Evolutionary conservation across 352 stramenopile genomes (phyloP), one percentile per base, ranked within the genome.

Genomic region (Paralagenidium karlingii): DNA sequence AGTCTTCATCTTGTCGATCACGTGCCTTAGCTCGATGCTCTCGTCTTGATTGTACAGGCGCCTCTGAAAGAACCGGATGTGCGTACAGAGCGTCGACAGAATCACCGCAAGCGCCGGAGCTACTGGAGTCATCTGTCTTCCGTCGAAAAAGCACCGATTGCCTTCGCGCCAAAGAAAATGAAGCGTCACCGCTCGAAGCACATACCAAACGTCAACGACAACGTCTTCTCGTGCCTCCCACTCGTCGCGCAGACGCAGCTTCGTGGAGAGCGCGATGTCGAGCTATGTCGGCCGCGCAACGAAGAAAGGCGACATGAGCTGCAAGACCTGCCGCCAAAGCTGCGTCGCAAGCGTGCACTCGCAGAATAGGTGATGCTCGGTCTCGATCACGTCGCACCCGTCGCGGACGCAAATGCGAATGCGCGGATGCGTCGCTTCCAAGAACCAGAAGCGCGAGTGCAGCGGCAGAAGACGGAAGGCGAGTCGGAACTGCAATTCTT

Each of bases 401-500:
- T 43, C 43, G 12, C 38, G 43, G 6, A 25, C 38, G 20, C 32
- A 49, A 15, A 24, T 11, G 15, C 15, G 21, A 24, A 50, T 45
- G 5, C 24, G n/a, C 7, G 43, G 34, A 21, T 30, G 25, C 36
- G 43, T 20, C 8, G 20, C n/a, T 20, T 43, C 30, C 22, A 50
- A 15, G 19, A 50, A 50, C 43, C 43, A 36, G 38, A 50, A 50
- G 11, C 34, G 33, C 20, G 43, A 50, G 30, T 34, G 43, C 18
- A 50, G 33, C 5, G 43, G 43, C 18, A 50, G 26, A 5, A 50
- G 27, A 3, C 31, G 20, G 24, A 40, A 50, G 30, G 43, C 30
- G 8, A 50, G 36, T 25, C 43, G 43, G 34, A 45, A 38, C 33
- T 50, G 43, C 13, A 50, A 20, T 24, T 50, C 43, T 18, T 43